phyloP scores from a whole-genome alignment of 306 rosid species.

The Prosopis cineraria region DNA sequence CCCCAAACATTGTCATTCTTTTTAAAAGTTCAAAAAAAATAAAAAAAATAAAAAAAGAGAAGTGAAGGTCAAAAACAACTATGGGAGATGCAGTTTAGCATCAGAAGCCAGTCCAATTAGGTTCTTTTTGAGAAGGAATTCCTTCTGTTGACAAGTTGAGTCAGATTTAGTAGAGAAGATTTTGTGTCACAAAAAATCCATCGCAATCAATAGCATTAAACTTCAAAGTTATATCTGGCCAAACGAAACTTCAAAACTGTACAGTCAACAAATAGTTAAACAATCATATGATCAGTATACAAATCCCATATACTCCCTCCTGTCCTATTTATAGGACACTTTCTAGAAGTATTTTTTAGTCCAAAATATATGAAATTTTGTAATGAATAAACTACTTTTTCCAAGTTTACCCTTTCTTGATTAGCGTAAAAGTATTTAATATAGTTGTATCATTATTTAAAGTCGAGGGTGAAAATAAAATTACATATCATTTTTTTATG shows the following conservation, averaged over 20 bases:
- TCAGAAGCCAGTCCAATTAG: constrained; percentile 16
- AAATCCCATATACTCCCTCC: constrained; percentile 12
- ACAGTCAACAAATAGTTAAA: constrained; percentile 3
- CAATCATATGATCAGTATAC: constrained; percentile 8
- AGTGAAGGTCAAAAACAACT: constrained; percentile 6
- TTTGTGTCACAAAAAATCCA: constrained; percentile 23
- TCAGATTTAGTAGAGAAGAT: not conserved
- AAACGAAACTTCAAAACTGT: constrained; percentile 4
- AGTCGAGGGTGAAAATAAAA: no score
- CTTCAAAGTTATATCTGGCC: constrained; percentile 6
- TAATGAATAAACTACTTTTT: no score
- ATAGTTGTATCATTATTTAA: no score
- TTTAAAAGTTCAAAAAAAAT: no score
- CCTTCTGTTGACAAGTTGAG: constrained; percentile 8
- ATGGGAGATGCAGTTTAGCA: constrained; percentile 9
- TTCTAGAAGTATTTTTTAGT: no score
- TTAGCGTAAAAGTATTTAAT: no score
- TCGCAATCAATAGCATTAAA: constrained; percentile 16
- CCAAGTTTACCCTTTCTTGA: no score
- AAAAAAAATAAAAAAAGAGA: no score
- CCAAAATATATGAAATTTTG: no score
- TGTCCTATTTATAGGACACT: no score
- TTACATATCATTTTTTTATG: no score
- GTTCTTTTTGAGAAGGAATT: not conserved
- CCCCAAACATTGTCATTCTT: no score